These are phyloP conservation scores for Cardiospermum halicacabum DNA, from an alignment of 345 rosid species.

Conservation along the genomic window DNA sequence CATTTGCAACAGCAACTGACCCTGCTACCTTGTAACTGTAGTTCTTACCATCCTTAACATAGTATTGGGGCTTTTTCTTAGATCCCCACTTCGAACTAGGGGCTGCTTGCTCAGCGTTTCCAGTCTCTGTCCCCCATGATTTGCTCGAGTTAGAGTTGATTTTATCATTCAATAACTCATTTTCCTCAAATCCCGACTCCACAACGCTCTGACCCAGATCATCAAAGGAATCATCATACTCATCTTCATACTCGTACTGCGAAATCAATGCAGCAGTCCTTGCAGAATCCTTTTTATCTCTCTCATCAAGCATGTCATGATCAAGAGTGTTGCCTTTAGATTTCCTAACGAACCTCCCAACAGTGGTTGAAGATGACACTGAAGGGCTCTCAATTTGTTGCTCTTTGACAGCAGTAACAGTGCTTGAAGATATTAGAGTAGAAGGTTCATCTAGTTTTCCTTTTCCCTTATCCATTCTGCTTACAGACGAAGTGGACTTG, in stretches of 20 bases:
- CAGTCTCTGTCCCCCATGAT: conserved; percentile 30
- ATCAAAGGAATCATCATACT: conserved; percentile 96
- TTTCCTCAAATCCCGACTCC: conserved; percentile 68
- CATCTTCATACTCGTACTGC: conserved; percentile 90
- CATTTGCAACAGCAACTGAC: conserved; percentile 71
- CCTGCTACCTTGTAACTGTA: conserved; percentile 91
- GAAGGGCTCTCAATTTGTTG: conserved; percentile 32
- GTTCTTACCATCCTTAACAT: conserved; percentile 92
- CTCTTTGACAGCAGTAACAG: conserved; percentile 14
- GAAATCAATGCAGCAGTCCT: conserved; percentile 51
- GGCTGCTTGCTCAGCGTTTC: conserved; percentile 22
- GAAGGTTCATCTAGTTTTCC: conserved; percentile 62
- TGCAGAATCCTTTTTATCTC: conserved; percentile 41
- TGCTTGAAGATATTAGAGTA: conserved; percentile 14
- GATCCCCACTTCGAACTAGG: conserved; percentile 71
- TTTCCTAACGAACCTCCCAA: conserved; percentile 81
- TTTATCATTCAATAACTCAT: conserved; percentile 46
- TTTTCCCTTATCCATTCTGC: conserved; percentile 73
- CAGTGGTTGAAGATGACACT: conserved; percentile 45
- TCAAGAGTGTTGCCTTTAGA: conserved; percentile 44
- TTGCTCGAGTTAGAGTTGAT: conserved; percentile 26
- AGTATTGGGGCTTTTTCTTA: conserved; percentile 70
- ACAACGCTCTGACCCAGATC: conserved; percentile 74
- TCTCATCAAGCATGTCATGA: conserved; percentile 43
- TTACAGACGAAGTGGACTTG: conserved; percentile 36